Base-by-base conservation (phyloP, 345 rosid genomes). In the Rhizophora mangle region DNA sequence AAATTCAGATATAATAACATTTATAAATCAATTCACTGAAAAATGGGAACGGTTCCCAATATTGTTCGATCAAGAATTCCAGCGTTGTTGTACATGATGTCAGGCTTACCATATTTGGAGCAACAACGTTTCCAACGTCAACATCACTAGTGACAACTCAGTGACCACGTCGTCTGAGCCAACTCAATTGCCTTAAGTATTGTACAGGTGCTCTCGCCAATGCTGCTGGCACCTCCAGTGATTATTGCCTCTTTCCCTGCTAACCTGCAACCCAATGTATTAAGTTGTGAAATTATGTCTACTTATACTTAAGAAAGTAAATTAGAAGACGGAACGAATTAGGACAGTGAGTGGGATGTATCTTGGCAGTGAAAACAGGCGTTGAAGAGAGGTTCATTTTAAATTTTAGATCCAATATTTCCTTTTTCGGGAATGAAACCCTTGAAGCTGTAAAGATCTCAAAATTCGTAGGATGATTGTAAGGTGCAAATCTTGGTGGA, bases 11-110 rank as follows among this genome's bases (percentile, higher is more conserved):
- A 24, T 24, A 24, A 24, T 24, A 24, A 24, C 24, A 24, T 24
- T 24, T 24, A 24, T 24, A 24, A 24, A 24, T 24, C 24, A 24
- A 24, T 1, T 24, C 24, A 24, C 24, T 24, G 24, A 24, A 24
- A 24, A 24, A 24, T 24, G 24, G 24, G 24, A 24, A 24, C 64
- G 15, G 69, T 16, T 1, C 64, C 82, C 31, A 75, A 66, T 15
- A 84, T 62, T 4, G 72, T 58, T 3, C 75, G 72, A 30, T 77
- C 73, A 2, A 54, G 0, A 57, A 84, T 75, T 61, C 87, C 85
- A 8, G 87, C 83, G 6, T 81, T 84, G 73, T 75, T 84, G 80
- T 69, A 77, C 82, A 84, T 75, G 58, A 81, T 73, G 78, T 84
- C 85, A 1, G 81, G 78, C 73, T 81, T 79, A 2, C 82, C 85